Percentiles rank a stretch among this genome's conserved stretches.
Evolutionary conservation across 306 rosid species (phyloP).

Genomic region (Prunus mongolica): DNA sequence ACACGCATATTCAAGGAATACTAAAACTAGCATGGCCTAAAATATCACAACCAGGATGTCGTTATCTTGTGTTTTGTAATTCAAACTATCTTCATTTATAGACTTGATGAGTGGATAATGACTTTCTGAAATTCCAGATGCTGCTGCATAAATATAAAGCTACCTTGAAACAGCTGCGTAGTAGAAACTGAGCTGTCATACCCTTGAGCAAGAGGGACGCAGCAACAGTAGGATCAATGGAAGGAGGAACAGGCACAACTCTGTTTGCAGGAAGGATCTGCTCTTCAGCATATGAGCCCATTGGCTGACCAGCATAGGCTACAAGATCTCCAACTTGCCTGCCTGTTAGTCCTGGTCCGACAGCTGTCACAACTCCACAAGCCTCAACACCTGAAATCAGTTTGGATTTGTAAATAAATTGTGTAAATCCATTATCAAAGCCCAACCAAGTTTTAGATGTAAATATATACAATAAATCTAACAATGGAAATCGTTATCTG

Average conservation of each 20-base stretch:
- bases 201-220: no score
- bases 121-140: no score
- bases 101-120: no score
- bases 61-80: background rate
- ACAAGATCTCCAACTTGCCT: conserved; percentile 76
- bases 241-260: no score
- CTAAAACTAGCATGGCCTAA: background rate
- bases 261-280: no score
- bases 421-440: background rate
- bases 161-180: no score
- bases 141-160: no score
- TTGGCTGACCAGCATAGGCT: conserved; percentile 61
- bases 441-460: background rate
- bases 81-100: background rate
- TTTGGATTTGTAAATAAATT: background rate
- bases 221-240: no score
- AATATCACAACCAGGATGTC: background rate
- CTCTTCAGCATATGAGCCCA: conserved; percentile 60
- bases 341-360: conserved; percentile 76
- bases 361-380: conserved; percentile 79
- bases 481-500: no score
- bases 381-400: conserved; percentile 72
- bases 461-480: background rate
- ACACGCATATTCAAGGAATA: background rate
- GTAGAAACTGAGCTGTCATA: no score